Percentiles rank a stretch among this genome's conserved stretches.
phyloP scores from a whole-genome alignment of 345 rosid genomes.

The Moricandia arvensis region DNA sequence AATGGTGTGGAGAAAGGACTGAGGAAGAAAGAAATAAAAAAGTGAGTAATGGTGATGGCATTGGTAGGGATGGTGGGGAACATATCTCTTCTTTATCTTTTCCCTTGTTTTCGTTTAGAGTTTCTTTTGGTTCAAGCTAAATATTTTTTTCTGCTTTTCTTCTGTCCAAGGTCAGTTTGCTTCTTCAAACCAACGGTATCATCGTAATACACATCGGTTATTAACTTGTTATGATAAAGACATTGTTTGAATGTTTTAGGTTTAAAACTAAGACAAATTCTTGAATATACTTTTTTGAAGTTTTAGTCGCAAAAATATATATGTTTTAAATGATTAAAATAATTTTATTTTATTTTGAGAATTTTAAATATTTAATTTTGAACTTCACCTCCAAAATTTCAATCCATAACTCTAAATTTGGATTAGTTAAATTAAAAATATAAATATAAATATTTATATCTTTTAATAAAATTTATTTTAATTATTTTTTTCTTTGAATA shows the following conservation, averaged over 20 bases:
- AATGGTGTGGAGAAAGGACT: constrained; percentile 21
- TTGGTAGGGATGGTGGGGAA: constrained; percentile 37
- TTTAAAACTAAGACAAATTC: too few relatives aligned
- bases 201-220: constrained; percentile 14
- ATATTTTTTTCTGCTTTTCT: not conserved
- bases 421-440: too few relatives aligned
- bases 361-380: too few relatives aligned
- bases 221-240: not conserved
- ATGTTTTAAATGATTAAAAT: too few relatives aligned
- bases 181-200: constrained; percentile 14
- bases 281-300: too few relatives aligned
- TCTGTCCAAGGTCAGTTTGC: not conserved
- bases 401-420: too few relatives aligned
- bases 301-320: too few relatives aligned
- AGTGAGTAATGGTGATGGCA: constrained; percentile 33
- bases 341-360: too few relatives aligned
- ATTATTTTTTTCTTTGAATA: too few relatives aligned
- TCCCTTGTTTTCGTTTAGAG: not conserved
- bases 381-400: too few relatives aligned
- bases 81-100: constrained; percentile 34
- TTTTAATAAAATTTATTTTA: too few relatives aligned
- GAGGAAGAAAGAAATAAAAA: constrained; percentile 21
- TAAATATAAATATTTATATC: too few relatives aligned
- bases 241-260: not conserved
- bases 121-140: constrained; percentile 29